A percentile compares a stretch with the other conserved stretches of the same genome.
phyloP scores from a whole-genome alignment of 75 land plant species.

The Pinus taeda region DNA sequence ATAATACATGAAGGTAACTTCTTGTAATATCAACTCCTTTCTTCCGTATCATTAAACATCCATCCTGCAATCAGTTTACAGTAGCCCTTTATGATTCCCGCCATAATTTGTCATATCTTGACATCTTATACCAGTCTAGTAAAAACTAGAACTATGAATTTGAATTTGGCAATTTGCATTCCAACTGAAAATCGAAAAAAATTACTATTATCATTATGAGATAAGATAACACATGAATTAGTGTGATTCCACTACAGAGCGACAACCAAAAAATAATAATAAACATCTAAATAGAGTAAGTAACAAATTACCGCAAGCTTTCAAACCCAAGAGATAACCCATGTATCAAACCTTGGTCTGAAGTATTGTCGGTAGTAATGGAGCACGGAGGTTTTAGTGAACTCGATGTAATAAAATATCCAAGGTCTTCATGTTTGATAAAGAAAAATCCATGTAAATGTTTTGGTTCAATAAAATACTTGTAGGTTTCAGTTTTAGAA shows the following conservation, averaged over 20 bases:
- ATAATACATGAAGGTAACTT: background rate
- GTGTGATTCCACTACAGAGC: background rate
- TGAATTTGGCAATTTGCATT: background rate
- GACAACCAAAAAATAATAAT: background rate
- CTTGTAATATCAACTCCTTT: background rate
- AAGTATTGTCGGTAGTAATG: background rate
- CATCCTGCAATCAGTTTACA: background rate
- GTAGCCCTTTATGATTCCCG: background rate
- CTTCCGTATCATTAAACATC: background rate
- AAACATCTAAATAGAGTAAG: background rate
- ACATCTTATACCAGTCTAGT: background rate
- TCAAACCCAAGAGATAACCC: slow-evolving; percentile 1
- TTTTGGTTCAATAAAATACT: background rate
- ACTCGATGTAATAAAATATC: background rate
- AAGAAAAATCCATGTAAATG: slow-evolving; percentile 4
- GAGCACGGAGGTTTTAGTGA: background rate
- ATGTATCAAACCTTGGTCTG: background rate
- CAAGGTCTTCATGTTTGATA: slow-evolving; percentile 8
- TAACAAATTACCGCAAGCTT: background rate
- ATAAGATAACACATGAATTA: background rate
- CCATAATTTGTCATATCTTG: background rate
- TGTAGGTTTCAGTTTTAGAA: background rate
- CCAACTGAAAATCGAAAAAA: background rate
- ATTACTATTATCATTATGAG: background rate
- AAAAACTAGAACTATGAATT: background rate